Evolutionary conservation across 1,139 yeast species (phyloP).

Genomic region (Wickerhamiella pararugosa): DNA sequence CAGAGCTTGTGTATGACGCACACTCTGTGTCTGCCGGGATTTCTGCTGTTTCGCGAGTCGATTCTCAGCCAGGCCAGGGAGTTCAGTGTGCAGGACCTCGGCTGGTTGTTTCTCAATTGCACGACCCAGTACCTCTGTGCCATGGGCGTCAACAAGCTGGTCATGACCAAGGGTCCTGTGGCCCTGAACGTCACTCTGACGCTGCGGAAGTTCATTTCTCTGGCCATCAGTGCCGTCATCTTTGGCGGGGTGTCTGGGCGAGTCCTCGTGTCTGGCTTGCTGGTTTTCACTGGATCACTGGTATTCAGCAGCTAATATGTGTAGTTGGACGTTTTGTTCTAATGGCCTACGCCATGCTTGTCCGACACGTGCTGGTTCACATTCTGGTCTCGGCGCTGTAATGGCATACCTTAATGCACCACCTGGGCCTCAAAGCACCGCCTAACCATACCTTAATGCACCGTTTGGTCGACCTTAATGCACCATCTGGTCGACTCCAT

Average conservation of each 20-base stretch:
- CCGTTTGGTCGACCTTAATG: too few species aligned
- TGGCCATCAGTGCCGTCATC: conserved; percentile 37
- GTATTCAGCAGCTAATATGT: too few species aligned
- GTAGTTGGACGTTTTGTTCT: too few species aligned
- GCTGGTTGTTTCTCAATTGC: conserved; percentile 31
- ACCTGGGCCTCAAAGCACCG: too few species aligned
- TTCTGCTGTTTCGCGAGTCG: conserved; percentile 26
- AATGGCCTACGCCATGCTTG: too few species aligned
- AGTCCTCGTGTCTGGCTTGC: conserved; percentile 33
- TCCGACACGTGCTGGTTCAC: too few species aligned
- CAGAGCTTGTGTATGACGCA: conserved; percentile 51
- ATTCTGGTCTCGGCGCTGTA: too few species aligned
- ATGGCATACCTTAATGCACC: too few species aligned
- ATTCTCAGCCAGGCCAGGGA: conserved; percentile 18
- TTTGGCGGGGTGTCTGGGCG: conserved; percentile 31
- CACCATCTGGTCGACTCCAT: too few species aligned
- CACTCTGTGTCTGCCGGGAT: conserved; percentile 41
- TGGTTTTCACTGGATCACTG: conserved; percentile 40
- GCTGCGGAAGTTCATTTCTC: conserved; percentile 45
- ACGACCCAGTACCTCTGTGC: conserved; percentile 50
- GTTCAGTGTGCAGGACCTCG: neutral
- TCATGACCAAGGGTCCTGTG: conserved; percentile 37
- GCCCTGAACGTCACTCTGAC: conserved; percentile 47
- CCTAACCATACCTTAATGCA: too few species aligned
- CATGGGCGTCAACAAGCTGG: conserved; percentile 49